Conservation (phyloP, 108 stramenopile genomes). For the Phaeodactylum tricornutum region DNA sequence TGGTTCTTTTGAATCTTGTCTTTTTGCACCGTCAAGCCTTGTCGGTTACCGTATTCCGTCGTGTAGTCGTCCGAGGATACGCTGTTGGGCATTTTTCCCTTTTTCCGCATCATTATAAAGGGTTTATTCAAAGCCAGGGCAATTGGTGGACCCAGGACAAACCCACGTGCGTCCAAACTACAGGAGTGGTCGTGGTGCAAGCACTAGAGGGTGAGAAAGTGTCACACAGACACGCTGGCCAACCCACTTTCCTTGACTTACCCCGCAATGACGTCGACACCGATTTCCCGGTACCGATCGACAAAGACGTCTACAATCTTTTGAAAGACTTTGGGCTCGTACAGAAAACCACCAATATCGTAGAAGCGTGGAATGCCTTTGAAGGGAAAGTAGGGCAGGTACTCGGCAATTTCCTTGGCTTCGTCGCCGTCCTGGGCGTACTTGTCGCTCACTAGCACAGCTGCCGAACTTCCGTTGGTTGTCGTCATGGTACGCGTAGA, state of each 20-base stretch:
- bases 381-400: slow-evolving; percentile 96
- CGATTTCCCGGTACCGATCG: slow-evolving; percentile 62
- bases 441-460: too few species aligned
- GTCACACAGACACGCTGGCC: too few species aligned
- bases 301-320: slow-evolving; percentile 85
- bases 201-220: too few species aligned
- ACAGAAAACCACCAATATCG: slow-evolving; percentile 95
- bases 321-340: slow-evolving; percentile 81
- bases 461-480: too few species aligned
- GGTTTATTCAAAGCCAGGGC: slow-evolving; percentile 93
- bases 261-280: slow-evolving; percentile 84
- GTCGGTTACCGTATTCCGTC: slow-evolving; percentile 91
- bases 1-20: slow-evolving; percentile 79
- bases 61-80: slow-evolving; percentile 73
- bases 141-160: slow-evolving; percentile 94
- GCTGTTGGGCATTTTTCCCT: slow-evolving; percentile 96
- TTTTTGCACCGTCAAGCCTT: slow-evolving; percentile 84
- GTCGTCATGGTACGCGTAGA: too few species aligned
- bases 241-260: too few species aligned
- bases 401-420: slow-evolving; percentile 83
- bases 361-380: slow-evolving; percentile 97
- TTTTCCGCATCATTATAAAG: slow-evolving; percentile 97
- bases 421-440: slow-evolving; percentile 77
- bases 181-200: neutral
- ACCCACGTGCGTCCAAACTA: slow-evolving; percentile 88